Evolutionary conservation across 805 yeast species (phyloP).

Genomic region (Isabelozyma gotoi): DNA sequence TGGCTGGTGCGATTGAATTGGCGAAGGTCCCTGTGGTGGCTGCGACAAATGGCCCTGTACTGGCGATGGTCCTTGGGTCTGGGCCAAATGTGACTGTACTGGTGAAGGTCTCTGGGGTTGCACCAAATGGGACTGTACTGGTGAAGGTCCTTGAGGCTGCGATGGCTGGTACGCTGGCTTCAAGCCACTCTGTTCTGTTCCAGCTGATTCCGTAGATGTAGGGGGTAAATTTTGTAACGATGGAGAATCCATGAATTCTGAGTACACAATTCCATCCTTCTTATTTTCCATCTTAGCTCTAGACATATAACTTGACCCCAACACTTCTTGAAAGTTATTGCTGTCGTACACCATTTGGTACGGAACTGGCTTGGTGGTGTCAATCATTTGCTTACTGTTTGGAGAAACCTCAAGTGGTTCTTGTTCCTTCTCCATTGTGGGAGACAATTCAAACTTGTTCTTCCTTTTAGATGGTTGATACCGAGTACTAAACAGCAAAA

Average conservation of each 20-base stretch:
- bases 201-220: too few relatives aligned
- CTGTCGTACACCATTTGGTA: constrained; percentile 4
- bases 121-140: too few relatives aligned
- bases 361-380: constrained; percentile 5
- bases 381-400: neutral
- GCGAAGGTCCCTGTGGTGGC: too few relatives aligned
- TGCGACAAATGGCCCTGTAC: too few relatives aligned
- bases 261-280: neutral
- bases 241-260: neutral
- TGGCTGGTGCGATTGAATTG: too few relatives aligned
- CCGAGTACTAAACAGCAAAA: constrained; percentile 25
- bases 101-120: too few relatives aligned
- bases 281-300: neutral
- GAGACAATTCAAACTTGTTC: neutral
- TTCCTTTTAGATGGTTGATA: constrained; percentile 1
- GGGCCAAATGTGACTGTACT: too few relatives aligned
- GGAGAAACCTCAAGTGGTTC: neutral
- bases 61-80: too few relatives aligned
- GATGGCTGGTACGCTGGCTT: neutral
- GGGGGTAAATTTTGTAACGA: neutral
- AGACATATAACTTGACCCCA: neutral
- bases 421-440: neutral
- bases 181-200: too few relatives aligned
- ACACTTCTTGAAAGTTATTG: neutral
- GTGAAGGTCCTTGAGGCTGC: too few relatives aligned